A percentile compares a stretch with the other conserved stretches of the same genome.
These are phyloP conservation scores for Chalciporus sphaerocephalus DNA, from an alignment of 768 basidiomycete genomes.

Conservation along the genomic window DNA sequence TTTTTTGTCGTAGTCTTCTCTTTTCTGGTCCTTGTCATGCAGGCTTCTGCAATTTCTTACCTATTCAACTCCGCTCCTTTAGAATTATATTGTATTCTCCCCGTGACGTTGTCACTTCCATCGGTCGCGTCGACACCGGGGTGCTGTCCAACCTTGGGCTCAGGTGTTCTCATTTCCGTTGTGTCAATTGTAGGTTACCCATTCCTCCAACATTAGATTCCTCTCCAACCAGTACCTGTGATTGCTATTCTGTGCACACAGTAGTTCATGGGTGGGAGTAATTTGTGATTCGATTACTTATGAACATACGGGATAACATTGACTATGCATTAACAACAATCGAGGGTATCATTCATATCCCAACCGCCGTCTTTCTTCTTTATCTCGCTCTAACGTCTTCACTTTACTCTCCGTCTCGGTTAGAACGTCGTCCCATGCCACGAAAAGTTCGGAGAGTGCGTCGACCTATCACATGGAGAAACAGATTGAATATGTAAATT, in stretches of 20 bases:
- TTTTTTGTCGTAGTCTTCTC: constrained; percentile 2
- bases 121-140: constrained; percentile 12
- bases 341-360: constrained; percentile 46
- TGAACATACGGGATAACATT: constrained; percentile 12
- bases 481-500: not conserved
- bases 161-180: constrained; percentile 13
- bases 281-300: constrained; percentile 17
- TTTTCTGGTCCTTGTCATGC: constrained; percentile 3
- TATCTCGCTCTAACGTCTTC: constrained; percentile 54
- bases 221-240: constrained; percentile 10
- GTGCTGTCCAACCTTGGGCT: constrained; percentile 3
- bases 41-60: constrained; percentile 5
- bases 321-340: constrained; percentile 4
- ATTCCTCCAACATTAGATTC: constrained; percentile 11
- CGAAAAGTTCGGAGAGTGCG: constrained; percentile 76
- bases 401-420: constrained; percentile 62
- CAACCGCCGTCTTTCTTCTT: constrained; percentile 53
- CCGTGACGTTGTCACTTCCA: constrained; percentile 21
- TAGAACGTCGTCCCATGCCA: constrained; percentile 78
- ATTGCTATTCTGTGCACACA: constrained; percentile 5
- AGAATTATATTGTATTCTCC: constrained; percentile 18
- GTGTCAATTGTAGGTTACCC: constrained; percentile 21
- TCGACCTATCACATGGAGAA: constrained; percentile 53
- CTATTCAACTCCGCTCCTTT: not conserved
- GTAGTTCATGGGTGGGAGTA: constrained; percentile 12